Base-by-base conservation (phyloP, 805 yeast genomes). In the Sugiyamaella valdiviana region DNA sequence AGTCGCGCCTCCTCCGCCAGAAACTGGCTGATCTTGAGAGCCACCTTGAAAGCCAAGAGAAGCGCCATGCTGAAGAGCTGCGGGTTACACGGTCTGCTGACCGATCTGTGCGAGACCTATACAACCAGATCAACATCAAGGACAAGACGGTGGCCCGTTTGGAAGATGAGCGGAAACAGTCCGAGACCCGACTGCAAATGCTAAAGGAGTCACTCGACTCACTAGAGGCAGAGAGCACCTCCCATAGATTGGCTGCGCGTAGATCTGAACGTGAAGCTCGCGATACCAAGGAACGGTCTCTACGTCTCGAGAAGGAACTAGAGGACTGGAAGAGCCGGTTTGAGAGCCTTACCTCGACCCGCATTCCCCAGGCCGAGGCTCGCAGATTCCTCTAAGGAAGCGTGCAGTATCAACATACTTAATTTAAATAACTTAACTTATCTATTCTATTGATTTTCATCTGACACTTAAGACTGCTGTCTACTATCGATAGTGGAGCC, bases 91-190 rank as follows among this genome's bases (percentile, higher is more conserved):
- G 57, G 39, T 49, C 53, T 12, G 44, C 48, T 12, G 66, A 63
- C 19, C 44, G 63, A n/a, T 48, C 58, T 29, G 50, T 56, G 9
- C 46, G 53, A 14, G 66, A 63, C 24, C 49, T 62, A 39, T 35
- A 52, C 10, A 42, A 45, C 15, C 62, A 62, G 45, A 39, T 62
- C 17, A 52, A 38, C 10, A 64, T 57, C 36, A 63, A 62, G 47
- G 65, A 62, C 29, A 54, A 60, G 50, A 51, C 43, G 7, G 52
- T 58, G 4, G 53, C 53, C 6, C 56, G 65, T 24, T 56, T 62
- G 32, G 73, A 76, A 53, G 80, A 78, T 48, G 86, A 80, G 51
- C 72, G 76, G 51, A 70, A 72, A 52, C 71, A 72, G 47, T 68
- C 70, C 49, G 83, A 78, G 51, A 71, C 70, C 47, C 71, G 73